Base-by-base conservation (phyloP, 2,329 filamentous ascomycete species). In the Ophiocordyceps camponoti-leonardi region DNA sequence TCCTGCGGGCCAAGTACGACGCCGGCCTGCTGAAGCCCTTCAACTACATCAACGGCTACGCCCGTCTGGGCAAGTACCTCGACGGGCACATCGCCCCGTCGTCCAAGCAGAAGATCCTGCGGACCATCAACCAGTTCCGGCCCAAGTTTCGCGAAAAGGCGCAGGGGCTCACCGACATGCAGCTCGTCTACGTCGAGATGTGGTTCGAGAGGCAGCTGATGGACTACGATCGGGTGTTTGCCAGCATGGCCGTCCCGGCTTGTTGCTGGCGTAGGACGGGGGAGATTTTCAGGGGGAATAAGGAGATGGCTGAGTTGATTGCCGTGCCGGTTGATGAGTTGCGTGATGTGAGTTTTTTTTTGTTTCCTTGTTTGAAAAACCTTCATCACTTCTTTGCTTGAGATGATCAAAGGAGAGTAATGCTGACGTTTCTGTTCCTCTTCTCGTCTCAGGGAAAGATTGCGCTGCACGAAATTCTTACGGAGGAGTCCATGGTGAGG, bases 151-250 rank as follows among this genome's bases (percentile, higher is more conserved):
- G 92, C 50, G 90, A 96, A 63, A 87, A 93, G 65, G 90, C 94
- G 60, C 87, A 96, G 52, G 81, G 74, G 31, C 69, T 96, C 58
- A 95, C 86, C 2, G 92, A 98, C 62, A 84, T 95, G 60, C 86
- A 98, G 62, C 76, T 98, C 23, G 81, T 96, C 26, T 79, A 88
- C 48, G 90, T 96, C 12, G 92, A 98, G 65, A 95, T 96, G 86
- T 96, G 92, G 90, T 96, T 98, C 58, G 92, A 98, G 63, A 79
- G 83, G 56, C 92, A 85, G 51, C 67, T 98, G 53, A 92, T 96
- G 83, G 92, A 96, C 59, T 96, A 96, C 56, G 92, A 98, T 58
- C 86, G 92, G 30, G 88, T 98, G 1, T 98, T 98, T 67, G 92
- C 92, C 2, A 94, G 87, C 61, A 98, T 98, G 92, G 92, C 92